A percentile compares a stretch with the other conserved stretches of the same genome.
These are phyloP conservation scores for Aspergillus sparsus DNA, from an alignment of 495 filamentous ascomycete species.

Conservation along the genomic window DNA sequence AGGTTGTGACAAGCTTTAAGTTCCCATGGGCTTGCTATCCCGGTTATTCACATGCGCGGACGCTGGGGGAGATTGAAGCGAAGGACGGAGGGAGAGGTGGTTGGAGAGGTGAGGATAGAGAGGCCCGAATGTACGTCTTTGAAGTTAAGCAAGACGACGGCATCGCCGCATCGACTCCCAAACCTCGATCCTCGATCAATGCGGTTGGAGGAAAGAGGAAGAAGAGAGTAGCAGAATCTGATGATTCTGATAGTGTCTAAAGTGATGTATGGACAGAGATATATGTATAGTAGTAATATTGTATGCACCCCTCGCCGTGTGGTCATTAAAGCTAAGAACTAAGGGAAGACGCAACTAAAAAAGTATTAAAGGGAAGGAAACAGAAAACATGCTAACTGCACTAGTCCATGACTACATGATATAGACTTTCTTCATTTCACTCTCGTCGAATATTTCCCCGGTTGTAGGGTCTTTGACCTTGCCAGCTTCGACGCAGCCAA, in stretches of 20 bases:
- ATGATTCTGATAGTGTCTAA: slow-evolving; percentile 46
- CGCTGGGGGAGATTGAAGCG: slow-evolving; percentile 73
- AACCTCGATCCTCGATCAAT: not conserved
- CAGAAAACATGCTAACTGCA: not conserved
- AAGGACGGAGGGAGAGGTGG: slow-evolving; percentile 54
- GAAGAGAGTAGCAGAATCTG: slow-evolving; percentile 46
- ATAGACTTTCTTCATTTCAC: slow-evolving; percentile 81
- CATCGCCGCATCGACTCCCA: slow-evolving; percentile 1
- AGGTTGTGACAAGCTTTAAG: slow-evolving; percentile 72
- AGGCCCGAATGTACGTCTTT: slow-evolving; percentile 78
- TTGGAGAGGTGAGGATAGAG: slow-evolving; percentile 80
- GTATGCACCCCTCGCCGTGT: slow-evolving; percentile 1
- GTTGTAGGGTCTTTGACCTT: slow-evolving; percentile 82
- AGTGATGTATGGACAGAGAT: not conserved
- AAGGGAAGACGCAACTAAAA: not conserved
- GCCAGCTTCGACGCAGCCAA: slow-evolving; percentile 47
- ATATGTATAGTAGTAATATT: slow-evolving; percentile 5
- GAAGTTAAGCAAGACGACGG: slow-evolving; percentile 58
- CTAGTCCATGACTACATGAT: slow-evolving; percentile 60
- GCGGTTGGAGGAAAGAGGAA: slow-evolving; percentile 24
- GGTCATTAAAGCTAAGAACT: not conserved
- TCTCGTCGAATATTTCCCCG: slow-evolving; percentile 61
- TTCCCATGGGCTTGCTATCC: slow-evolving; percentile 77
- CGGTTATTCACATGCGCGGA: slow-evolving; percentile 85
- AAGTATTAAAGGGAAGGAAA: slow-evolving; percentile 2